A percentile compares a stretch with the other conserved stretches of the same genome.
Evolutionary conservation across 208 protist genomes (phyloP).

Genomic region (Leishmania mexicana): DNA sequence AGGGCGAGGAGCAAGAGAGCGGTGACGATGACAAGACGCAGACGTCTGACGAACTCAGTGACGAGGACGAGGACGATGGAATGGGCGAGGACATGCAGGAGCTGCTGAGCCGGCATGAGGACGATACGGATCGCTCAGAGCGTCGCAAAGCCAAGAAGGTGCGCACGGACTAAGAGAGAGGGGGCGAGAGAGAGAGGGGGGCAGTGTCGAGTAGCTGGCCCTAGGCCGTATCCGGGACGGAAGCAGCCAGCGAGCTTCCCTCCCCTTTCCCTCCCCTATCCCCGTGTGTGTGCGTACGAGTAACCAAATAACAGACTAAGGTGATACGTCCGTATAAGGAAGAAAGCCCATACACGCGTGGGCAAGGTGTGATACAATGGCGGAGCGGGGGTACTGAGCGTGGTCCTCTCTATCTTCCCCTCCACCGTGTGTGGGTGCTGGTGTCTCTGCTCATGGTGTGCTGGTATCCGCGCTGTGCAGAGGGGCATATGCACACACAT

Average conservation of each 20-base stretch:
- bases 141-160: constrained; percentile 58
- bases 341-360: no score
- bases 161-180: constrained; percentile 43
- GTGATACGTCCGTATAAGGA: background rate
- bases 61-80: constrained; percentile 42
- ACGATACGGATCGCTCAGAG: constrained; percentile 36
- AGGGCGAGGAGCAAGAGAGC: constrained; percentile 36
- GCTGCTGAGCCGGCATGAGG: constrained; percentile 44
- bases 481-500: background rate
- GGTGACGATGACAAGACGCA: constrained; percentile 45
- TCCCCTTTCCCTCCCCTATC: no score
- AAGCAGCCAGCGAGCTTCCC: background rate
- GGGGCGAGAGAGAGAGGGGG: constrained; percentile 9
- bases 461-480: background rate
- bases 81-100: constrained; percentile 69
- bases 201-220: background rate
- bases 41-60: constrained; percentile 6
- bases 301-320: background rate
- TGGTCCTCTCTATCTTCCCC: no score
- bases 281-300: background rate
- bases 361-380: background rate
- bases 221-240: background rate
- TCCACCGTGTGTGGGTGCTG: background rate
- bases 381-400: background rate
- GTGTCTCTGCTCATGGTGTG: background rate